These are phyloP conservation scores for Penicillium sp. DNA, from an alignment of 2,329 filamentous ascomycete species.

Conservation along the genomic window DNA sequence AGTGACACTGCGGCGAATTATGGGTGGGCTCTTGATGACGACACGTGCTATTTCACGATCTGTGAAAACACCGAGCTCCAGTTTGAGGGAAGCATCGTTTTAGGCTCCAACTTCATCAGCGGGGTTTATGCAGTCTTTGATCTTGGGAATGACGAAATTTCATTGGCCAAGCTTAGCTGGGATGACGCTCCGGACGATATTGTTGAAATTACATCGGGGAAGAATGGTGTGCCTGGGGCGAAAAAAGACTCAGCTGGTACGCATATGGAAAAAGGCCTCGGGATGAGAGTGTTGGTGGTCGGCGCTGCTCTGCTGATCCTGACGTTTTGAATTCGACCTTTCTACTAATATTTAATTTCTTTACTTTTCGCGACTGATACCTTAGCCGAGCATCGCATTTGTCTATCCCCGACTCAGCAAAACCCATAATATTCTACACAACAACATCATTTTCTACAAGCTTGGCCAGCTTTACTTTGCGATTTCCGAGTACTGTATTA, in stretches of 20 bases:
- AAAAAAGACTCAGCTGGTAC: neutral
- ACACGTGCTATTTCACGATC: constrained; percentile 4
- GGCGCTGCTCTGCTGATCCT: neutral
- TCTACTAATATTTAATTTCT: neutral
- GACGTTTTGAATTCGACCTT: neutral
- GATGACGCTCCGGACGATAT: neutral
- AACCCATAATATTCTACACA: no score
- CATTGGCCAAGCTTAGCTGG: neutral
- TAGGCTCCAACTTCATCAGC: constrained; percentile 6
- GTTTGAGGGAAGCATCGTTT: neutral
- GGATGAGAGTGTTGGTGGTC: neutral
- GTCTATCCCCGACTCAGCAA: no score
- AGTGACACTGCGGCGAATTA: neutral
- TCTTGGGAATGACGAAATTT: constrained; percentile 10
- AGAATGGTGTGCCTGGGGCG: neutral
- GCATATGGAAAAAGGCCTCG: neutral
- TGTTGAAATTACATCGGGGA: constrained; percentile 5
- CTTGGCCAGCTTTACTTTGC: no score
- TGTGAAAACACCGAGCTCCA: neutral
- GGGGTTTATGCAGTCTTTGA: constrained; percentile 10
- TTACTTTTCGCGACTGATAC: neutral
- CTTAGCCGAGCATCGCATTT: no score
- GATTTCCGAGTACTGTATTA: no score
- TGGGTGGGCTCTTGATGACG: neutral
- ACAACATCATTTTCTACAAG: no score